Evolutionary conservation across 108 stramenopile species (phyloP), one percentile per base, ranked within the genome.

Genomic region (Bacterosira constricta): DNA sequence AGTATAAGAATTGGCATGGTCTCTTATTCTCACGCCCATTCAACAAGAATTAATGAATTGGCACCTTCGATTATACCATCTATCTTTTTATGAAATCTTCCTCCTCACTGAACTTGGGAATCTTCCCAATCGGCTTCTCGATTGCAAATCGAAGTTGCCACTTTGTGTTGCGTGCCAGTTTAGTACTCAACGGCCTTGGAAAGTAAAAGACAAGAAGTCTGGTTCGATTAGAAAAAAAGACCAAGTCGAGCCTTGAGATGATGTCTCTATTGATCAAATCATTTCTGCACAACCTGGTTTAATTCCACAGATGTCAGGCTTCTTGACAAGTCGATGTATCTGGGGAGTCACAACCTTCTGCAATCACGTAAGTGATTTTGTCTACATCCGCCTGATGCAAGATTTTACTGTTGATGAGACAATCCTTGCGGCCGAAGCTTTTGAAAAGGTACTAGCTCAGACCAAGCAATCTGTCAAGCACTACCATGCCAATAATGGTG

Each of bases 261-360:
- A n/a, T n/a, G n/a, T n/a, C n/a, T n/a, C n/a, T n/a, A n/a, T n/a
- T n/a, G n/a, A n/a, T n/a, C n/a, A n/a, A n/a, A n/a, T n/a, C n/a
- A n/a, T n/a, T n/a, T n/a, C n/a, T n/a, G n/a, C n/a, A n/a, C n/a
- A n/a, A n/a, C 86, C 82, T n/a, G 83, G 83, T 0, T 55, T 83
- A 13, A 66, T 88, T 42, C 78, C 75, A 17, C 81, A 88, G 44
- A 36, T 80, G 36, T 54, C 66, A 46, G 85, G 85, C 10, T 29
- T 20, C 29, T 25, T 81, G 0, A 83, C 81, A 0, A 57, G 37
- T 13, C 34, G 60, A 18, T 27, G 79, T 34, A 82, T 83, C 5
- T 62, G 55, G 52, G 75, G 75, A 11, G 83, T 78, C 11, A 47
- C 73, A 5, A 66, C 79, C 53, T 84, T 87, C 71, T 80, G 83